These are phyloP conservation scores for Arabidopsis hybrid DNA, from an alignment of 441 rosid species.

Conservation along the genomic window DNA sequence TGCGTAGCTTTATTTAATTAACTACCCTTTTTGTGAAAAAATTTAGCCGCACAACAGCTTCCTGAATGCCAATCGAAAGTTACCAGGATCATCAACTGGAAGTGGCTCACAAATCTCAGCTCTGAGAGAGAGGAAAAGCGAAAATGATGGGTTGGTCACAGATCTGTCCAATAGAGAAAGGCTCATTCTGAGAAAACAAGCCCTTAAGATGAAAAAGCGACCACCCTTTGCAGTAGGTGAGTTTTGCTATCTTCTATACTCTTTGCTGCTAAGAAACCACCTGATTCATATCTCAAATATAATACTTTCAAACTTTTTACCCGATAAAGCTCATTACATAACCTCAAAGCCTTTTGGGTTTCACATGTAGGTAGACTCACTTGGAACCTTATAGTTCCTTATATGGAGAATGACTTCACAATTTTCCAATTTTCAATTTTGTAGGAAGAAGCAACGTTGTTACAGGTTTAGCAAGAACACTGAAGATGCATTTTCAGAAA, in stretches of 20 bases:
- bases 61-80: slow-evolving; percentile 19
- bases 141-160: slow-evolving; percentile 43
- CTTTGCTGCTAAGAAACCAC: slow-evolving; percentile 26
- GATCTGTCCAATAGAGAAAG: slow-evolving; percentile 72
- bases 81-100: slow-evolving; percentile 37
- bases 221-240: slow-evolving; percentile 49
- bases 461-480: slow-evolving; percentile 78
- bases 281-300: slow-evolving; percentile 9
- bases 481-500: slow-evolving; percentile 75
- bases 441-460: slow-evolving; percentile 88
- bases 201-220: slow-evolving; percentile 49
- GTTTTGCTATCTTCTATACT: slow-evolving; percentile 16
- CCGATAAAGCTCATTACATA: slow-evolving; percentile 10
- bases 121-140: slow-evolving; percentile 32
- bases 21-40: slow-evolving; percentile 25
- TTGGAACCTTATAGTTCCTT: slow-evolving; percentile 7
- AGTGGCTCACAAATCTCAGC: slow-evolving; percentile 46
- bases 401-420: neutral
- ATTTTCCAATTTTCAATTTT: neutral
- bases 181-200: slow-evolving; percentile 49
- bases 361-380: neutral
- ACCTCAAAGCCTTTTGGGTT: neutral
- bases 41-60: slow-evolving; percentile 30
- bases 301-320: neutral
- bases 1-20: slow-evolving; percentile 20